Evolutionary conservation across 108 stramenopile species (phyloP).

Genomic region (Pseudonitzschia multistriata): DNA sequence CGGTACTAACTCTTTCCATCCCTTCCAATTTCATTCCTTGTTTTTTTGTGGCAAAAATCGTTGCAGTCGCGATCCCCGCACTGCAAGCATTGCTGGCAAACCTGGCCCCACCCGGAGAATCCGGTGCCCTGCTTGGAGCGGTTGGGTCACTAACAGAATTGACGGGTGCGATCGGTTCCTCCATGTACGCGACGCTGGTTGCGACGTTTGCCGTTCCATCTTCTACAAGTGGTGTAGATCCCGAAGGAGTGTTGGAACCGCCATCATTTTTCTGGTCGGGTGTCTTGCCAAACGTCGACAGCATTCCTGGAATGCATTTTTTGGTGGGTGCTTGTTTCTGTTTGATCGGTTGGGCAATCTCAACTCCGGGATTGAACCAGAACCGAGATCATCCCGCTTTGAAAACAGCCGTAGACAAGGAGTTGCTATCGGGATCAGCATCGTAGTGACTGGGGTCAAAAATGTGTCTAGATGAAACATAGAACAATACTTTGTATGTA

Average conservation of each 20-base stretch:
- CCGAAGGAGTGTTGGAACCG: neutral
- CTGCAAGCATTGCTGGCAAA: constrained; percentile 11
- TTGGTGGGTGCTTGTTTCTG: constrained; percentile 4
- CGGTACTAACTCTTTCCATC: neutral
- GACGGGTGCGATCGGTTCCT: constrained; percentile 2
- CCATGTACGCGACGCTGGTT: constrained; percentile 1
- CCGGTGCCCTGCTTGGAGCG: constrained; percentile 6
- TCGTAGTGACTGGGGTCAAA: neutral
- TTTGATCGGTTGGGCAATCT: constrained; percentile 5
- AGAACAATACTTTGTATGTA: too few species aligned
- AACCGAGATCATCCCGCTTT: constrained; percentile 2
- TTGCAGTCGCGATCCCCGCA: constrained; percentile 6
- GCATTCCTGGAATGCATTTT: constrained; percentile 10
- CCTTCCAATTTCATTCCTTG: neutral
- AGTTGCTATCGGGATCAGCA: neutral
- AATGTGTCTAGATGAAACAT: too few species aligned
- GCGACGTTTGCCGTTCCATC: neutral
- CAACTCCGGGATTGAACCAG: neutral
- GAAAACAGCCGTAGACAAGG: neutral
- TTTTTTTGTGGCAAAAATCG: neutral
- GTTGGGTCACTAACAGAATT: neutral
- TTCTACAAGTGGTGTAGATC: neutral
- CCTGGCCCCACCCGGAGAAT: neutral
- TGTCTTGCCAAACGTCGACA: neutral
- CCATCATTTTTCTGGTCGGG: neutral